Base-by-base conservation (phyloP, 2,329 filamentous ascomycete species). In the Colletotrichum tropicale region DNA sequence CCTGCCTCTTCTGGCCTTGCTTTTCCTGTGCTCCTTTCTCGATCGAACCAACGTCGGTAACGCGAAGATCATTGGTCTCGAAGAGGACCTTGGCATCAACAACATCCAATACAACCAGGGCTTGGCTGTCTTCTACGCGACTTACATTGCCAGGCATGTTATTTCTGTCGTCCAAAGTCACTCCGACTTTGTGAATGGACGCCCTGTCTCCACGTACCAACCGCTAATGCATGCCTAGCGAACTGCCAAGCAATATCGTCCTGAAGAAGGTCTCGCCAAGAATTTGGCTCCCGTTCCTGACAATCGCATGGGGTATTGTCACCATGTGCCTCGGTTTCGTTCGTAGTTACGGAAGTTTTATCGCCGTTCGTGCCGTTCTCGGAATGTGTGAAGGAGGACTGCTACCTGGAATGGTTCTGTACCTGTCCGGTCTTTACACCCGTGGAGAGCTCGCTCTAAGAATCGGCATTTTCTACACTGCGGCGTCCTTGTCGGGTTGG, bases 31-130 rank as follows among this genome's bases (percentile, higher is more conserved):
- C 83, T 93, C 92, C 2, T 89, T 89, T 76, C 86, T 90, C 66
- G 93, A 94, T 82, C 89, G 93, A 56, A 94, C 93, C n/a, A 95
- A 94, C 80, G 91, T 94, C 48, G 93, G 93, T 48, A 94, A 94
- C 80, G 93, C 93, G 28, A 91, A 91, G 76, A 91, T 94, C 10
- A 87, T 93, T 67, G 90, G 91, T 1, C 86, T 95, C 16, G 90
- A 93, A 78, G 78, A 84, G 2, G 90, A 92, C 79, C 81, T 93
- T 3, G 81, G 85, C 60, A 91, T 95, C 77, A 89, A 84, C 7
- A 90, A 92, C 73, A 84, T 87, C 70, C 91, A 94, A 80, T 94
- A 94, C 81, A 90, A 92, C 64, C 89, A 91, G 56, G 92, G 92
- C 2, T 85, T 94, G 34, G 88, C 91, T 15, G 90, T 93, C 2